phyloP scores from a whole-genome alignment of 768 basidiomycete genomes.

The Dacryopinax spathularia region DNA sequence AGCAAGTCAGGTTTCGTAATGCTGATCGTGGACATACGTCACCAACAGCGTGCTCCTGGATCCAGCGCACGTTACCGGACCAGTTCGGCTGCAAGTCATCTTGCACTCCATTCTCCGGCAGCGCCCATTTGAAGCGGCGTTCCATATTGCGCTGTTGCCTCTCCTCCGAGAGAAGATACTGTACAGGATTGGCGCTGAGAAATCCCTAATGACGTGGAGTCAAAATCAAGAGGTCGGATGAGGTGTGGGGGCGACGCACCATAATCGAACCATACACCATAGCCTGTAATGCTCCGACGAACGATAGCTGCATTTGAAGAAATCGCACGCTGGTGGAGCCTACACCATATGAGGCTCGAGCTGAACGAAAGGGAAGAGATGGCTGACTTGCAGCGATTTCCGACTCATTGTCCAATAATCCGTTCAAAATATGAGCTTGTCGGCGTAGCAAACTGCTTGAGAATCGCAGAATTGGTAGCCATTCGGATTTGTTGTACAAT shows the following conservation, averaged over 20 bases:
- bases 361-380: background rate
- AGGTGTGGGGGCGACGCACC: conserved; percentile 25
- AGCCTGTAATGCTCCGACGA: conserved; percentile 44
- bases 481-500: conserved; percentile 53
- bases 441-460: background rate
- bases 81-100: conserved; percentile 25
- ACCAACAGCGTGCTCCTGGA: background rate
- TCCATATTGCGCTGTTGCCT: conserved; percentile 44
- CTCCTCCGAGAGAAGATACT: conserved; percentile 37
- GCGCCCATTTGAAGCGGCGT: conserved; percentile 70
- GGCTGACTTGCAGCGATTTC: background rate
- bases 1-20: no score
- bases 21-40: no score
- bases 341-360: background rate
- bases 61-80: conserved; percentile 13
- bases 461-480: conserved; percentile 27
- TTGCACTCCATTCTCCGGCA: conserved; percentile 22
- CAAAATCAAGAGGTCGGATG: background rate
- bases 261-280: conserved; percentile 41
- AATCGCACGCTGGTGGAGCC: conserved; percentile 15
- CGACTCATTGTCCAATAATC: background rate
- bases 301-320: conserved; percentile 35
- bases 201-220: background rate
- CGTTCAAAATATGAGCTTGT: background rate
- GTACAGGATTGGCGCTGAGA: conserved; percentile 26